Conservation (phyloP, 129 eudicot genomes). For the Helianthus annuus region DNA sequence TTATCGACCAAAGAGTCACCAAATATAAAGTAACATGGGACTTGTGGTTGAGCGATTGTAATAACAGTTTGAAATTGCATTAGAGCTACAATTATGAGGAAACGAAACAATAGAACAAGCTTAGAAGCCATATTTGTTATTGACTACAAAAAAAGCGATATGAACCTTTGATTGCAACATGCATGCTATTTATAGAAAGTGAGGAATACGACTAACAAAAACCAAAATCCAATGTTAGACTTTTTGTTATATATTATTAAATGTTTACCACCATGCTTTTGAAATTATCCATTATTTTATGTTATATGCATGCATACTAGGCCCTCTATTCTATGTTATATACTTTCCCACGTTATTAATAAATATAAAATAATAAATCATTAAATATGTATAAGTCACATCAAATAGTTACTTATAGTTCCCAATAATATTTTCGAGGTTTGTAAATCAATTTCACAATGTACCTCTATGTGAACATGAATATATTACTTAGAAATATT, state of each 20-base stretch:
- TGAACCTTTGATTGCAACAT: background rate
- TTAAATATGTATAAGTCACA: too few relatives aligned
- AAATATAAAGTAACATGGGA: slow-evolving; percentile 30
- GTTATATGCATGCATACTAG: too few relatives aligned
- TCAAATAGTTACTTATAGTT: too few relatives aligned
- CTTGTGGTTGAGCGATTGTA: slow-evolving; percentile 21
- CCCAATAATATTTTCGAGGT: too few relatives aligned
- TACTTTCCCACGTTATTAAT: too few relatives aligned
- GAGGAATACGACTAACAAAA: background rate
- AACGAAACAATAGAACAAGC: background rate
- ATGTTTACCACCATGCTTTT: background rate
- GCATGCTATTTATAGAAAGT: slow-evolving; percentile 6
- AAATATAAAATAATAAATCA: too few relatives aligned
- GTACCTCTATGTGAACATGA: too few relatives aligned
- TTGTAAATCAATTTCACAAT: too few relatives aligned
- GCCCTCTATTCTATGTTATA: too few relatives aligned
- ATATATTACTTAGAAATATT: too few relatives aligned
- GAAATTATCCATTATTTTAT: too few relatives aligned
- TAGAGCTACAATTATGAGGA: background rate
- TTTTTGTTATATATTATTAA: too few relatives aligned
- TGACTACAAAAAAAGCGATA: background rate
- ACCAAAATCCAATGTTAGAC: background rate
- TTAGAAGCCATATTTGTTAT: slow-evolving; percentile 17
- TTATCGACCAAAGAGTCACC: slow-evolving; percentile 37
- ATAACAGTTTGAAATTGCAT: background rate